A percentile compares a stretch with the other conserved stretches of the same genome.
Conservation (phyloP, 371 early-diverging fungal species). For the Quaeritorhiza haematococci region DNA sequence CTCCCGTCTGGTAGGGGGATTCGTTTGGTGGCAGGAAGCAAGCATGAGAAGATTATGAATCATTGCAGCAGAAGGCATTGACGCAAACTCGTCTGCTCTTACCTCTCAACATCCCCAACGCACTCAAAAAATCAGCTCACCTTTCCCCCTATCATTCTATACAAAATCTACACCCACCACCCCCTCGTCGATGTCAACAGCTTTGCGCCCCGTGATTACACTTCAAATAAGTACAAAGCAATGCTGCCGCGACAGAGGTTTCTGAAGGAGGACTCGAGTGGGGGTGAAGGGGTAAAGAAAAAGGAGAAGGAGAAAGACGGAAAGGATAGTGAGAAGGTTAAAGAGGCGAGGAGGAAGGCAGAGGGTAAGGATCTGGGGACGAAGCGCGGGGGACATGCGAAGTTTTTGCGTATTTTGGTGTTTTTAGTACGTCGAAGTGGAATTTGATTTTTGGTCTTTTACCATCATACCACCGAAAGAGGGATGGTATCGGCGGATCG, state of each 20-base stretch:
- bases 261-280: background rate
- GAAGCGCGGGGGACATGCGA: too few species aligned
- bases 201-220: constrained; percentile 49
- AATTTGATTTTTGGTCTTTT: background rate
- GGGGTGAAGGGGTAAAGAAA: background rate
- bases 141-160: constrained; percentile 47
- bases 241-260: background rate
- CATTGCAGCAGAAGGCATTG: too few species aligned
- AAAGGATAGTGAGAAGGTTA: too few species aligned
- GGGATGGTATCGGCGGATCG: constrained; percentile 45
- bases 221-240: constrained; percentile 5
- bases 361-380: too few species aligned
- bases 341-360: too few species aligned
- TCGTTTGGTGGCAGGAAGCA: too few species aligned
- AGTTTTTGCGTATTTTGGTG: too few species aligned
- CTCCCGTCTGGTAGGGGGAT: too few species aligned
- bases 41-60: too few species aligned
- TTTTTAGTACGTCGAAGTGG: background rate
- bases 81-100: too few species aligned
- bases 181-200: constrained; percentile 42
- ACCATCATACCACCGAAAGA: constrained; percentile 3
- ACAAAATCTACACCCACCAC: constrained; percentile 47
- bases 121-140: too few species aligned
- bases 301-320: background rate
- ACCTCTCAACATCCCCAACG: too few species aligned